Conservation (phyloP, 2,329 filamentous ascomycete species). For the Trichoderma sp. region DNA sequence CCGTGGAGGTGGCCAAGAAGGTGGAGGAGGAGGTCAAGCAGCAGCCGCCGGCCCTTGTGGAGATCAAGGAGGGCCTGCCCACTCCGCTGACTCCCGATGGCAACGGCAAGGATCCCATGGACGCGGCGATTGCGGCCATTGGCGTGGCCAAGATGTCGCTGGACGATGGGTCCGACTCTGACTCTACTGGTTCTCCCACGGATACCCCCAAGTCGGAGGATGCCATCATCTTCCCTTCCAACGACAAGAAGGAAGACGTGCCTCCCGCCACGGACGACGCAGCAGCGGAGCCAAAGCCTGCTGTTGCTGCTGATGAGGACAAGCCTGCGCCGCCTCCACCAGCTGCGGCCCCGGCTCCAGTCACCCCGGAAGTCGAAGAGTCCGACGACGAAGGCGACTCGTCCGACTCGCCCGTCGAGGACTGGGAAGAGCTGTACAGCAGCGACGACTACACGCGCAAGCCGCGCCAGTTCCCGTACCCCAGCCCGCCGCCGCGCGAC, state of each 20-base stretch:
- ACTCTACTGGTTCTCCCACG: conserved; percentile 39
- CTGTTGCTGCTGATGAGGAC: neutral
- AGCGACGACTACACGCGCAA: conserved; percentile 60
- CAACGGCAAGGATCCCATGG: conserved; percentile 29
- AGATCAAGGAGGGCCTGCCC: neutral
- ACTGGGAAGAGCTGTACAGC: conserved; percentile 62
- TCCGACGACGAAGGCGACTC: conserved; percentile 53
- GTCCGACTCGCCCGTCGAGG: conserved; percentile 61
- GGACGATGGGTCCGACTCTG: conserved; percentile 35
- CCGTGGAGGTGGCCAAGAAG: conserved; percentile 31
- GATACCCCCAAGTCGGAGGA: conserved; percentile 40
- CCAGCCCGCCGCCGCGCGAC: conserved; percentile 40
- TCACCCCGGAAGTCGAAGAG: conserved; percentile 30
- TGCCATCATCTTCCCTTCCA: conserved; percentile 32
- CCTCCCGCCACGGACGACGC: conserved; percentile 34
- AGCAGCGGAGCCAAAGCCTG: conserved; percentile 22
- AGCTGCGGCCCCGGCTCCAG: neutral
- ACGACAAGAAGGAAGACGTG: conserved; percentile 42
- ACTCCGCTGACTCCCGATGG: too few relatives aligned
- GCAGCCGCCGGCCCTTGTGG: conserved; percentile 29
- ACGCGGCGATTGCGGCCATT: conserved; percentile 30
- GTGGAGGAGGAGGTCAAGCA: conserved; percentile 31
- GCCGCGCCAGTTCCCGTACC: conserved; percentile 47
- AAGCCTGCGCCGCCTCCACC: neutral
- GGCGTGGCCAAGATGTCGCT: conserved; percentile 30